phyloP scores from a whole-genome alignment of 176 grass and related monocot species.

The Coix lacrymajobi region DNA sequence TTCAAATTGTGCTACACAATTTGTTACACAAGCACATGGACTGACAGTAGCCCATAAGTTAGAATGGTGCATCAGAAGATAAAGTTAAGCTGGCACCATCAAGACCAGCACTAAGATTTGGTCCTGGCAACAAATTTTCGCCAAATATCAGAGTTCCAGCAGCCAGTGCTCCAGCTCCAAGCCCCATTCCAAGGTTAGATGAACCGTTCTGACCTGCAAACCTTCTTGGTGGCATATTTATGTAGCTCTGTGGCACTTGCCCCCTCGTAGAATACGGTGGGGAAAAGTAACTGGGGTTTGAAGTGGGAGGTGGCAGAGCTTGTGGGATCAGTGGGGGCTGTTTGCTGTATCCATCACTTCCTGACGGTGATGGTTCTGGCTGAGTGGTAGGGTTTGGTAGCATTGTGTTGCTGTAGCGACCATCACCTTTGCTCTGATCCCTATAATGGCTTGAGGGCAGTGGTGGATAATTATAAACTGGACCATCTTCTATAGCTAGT shows the following conservation, averaged over 20 bases:
- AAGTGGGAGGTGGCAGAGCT: conserved; percentile 37
- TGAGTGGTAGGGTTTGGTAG: neutral
- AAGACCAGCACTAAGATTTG: conserved; percentile 35
- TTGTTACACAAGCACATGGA: neutral
- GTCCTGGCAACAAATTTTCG: conserved; percentile 60
- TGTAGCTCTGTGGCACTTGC: conserved; percentile 51
- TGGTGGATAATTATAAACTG: conserved; percentile 59
- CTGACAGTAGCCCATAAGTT: neutral
- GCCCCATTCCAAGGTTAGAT: conserved; percentile 57
- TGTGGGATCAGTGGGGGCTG: conserved; percentile 26
- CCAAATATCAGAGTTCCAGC: conserved; percentile 83
- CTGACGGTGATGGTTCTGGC: conserved; percentile 19
- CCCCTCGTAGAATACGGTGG: conserved; percentile 31
- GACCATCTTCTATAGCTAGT: conserved; percentile 89
- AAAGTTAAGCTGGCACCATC: conserved; percentile 41
- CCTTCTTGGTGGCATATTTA: conserved; percentile 61
- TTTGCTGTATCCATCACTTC: conserved; percentile 30
- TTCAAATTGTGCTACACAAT: neutral
- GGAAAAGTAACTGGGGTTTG: conserved; percentile 43
- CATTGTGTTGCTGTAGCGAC: conserved; percentile 22
- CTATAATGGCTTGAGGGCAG: conserved; percentile 14
- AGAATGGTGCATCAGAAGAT: conserved; percentile 50
- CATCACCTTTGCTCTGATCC: conserved; percentile 4
- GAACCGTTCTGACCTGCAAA: conserved; percentile 19
- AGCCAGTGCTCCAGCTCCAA: conserved; percentile 74